Evolutionary conservation across 352 stramenopile genomes (phyloP).

Genomic region (Elongisporangium prolatum): DNA sequence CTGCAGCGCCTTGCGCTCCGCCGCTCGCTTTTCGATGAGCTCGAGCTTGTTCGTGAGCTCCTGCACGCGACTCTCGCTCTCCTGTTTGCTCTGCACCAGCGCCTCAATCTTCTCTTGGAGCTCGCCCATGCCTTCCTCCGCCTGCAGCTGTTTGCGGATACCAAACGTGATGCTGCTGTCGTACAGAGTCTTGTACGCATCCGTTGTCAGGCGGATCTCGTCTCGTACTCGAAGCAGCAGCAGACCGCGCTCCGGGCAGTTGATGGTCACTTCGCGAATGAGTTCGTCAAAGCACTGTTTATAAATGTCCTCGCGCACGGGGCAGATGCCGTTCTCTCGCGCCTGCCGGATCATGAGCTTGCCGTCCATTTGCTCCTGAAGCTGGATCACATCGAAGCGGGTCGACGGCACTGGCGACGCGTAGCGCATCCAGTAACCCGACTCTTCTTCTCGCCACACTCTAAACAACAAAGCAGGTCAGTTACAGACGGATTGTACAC

Average conservation of each 20-base stretch:
- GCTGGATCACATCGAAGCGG: conserved; percentile 90
- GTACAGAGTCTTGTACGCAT: conserved; percentile 95
- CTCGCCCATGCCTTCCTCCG: conserved; percentile 90
- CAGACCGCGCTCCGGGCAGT: conserved; percentile 89
- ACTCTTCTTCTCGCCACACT: conserved; percentile 77
- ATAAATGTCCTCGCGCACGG: conserved; percentile 93
- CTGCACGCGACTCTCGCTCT: conserved; percentile 79
- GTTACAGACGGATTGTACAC: no score
- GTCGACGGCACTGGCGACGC: conserved; percentile 86
- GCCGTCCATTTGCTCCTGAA: conserved; percentile 89
- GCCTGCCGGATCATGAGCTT: conserved; percentile 89
- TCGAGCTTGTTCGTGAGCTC: conserved; percentile 91
- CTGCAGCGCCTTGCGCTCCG: conserved; percentile 83
- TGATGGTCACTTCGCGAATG: conserved; percentile 90
- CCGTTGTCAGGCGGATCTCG: conserved; percentile 91
- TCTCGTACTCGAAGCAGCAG: conserved; percentile 90
- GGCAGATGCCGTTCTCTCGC: conserved; percentile 90
- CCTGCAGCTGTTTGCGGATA: conserved; percentile 92
- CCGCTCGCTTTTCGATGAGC: conserved; percentile 90
- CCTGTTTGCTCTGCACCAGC: conserved; percentile 54
- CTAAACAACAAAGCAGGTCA: conserved; percentile 18
- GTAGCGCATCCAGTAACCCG: conserved; percentile 90
- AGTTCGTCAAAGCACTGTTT: conserved; percentile 91
- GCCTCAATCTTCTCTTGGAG: conserved; percentile 58
- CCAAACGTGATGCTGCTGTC: conserved; percentile 92